phyloP scores from a whole-genome alignment of 2,329 filamentous ascomycete genomes.

The Aspergillus unguis region DNA sequence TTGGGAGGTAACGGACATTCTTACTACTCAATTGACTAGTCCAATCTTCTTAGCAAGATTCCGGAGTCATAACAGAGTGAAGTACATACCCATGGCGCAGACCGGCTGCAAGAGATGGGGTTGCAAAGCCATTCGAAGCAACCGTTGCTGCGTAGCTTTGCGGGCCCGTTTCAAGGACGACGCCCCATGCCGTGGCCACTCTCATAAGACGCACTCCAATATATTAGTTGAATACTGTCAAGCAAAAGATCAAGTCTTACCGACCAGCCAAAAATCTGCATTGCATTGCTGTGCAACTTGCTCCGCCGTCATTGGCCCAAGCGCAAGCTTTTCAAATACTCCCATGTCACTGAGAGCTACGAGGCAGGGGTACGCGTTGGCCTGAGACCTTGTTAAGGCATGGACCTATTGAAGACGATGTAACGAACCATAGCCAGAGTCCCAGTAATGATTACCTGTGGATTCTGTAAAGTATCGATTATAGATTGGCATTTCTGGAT shows the following conservation, averaged over 20 bases:
- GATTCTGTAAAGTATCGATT: neutral
- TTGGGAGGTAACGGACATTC: neutral
- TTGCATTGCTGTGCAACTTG: constrained; percentile 1
- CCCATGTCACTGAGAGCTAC: neutral
- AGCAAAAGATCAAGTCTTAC: neutral
- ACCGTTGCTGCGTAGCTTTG: constrained; percentile 1
- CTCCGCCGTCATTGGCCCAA: neutral
- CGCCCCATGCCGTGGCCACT: neutral
- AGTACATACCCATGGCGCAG: neutral
- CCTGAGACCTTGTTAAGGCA: neutral
- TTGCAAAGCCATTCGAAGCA: constrained; percentile 8
- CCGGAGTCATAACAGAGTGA: neutral
- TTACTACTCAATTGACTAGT: neutral
- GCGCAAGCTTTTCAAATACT: constrained; percentile 3
- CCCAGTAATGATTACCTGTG: neutral
- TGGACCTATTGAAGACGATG: neutral
- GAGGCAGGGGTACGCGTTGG: neutral
- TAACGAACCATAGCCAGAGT: neutral
- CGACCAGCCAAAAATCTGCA: neutral
- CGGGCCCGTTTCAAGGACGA: neutral
- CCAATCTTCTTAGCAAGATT: no score
- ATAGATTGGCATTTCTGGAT: constrained; percentile 1
- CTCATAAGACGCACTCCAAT: neutral
- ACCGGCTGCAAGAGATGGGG: constrained; percentile 5
- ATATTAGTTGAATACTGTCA: neutral